These are phyloP conservation scores for Dacryopinax primogenitus DNA, from an alignment of 768 basidiomycete species.

Conservation along the genomic window DNA sequence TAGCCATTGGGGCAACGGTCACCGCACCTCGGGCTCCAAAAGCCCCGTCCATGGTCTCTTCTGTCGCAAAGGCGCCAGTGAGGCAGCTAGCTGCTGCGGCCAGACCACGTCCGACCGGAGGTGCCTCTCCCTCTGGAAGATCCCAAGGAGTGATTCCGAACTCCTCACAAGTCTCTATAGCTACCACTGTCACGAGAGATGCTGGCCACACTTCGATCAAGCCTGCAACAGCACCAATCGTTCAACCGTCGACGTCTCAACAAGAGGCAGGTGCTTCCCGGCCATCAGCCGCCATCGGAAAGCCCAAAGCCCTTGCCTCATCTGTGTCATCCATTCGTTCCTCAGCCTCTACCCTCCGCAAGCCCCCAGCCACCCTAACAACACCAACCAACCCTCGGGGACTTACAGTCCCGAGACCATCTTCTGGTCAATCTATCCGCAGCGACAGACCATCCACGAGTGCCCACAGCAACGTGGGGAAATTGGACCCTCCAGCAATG, in stretches of 20 bases:
- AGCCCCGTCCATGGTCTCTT: background rate
- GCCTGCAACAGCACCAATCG: background rate
- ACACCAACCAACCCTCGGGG: background rate
- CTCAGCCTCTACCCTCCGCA: slow-evolving; percentile 30
- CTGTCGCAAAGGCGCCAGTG: background rate
- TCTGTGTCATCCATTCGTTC: slow-evolving; percentile 31
- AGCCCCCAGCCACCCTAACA: background rate
- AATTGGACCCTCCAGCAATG: background rate
- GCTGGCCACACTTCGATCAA: background rate
- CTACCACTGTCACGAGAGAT: background rate
- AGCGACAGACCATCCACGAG: background rate
- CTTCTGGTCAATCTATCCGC: slow-evolving; percentile 7
- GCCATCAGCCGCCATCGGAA: slow-evolving; percentile 17
- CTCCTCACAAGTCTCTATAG: background rate
- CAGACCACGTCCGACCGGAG: background rate
- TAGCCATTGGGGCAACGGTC: background rate
- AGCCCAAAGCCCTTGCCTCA: slow-evolving; percentile 24
- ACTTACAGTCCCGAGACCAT: background rate
- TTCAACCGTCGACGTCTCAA: background rate
- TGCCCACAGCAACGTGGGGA: background rate
- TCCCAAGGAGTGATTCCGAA: background rate
- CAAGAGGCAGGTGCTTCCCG: slow-evolving; percentile 20
- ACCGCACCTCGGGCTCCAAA: background rate
- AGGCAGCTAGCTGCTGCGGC: background rate
- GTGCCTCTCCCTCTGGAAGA: background rate